Percentiles rank a stretch among this genome's conserved stretches.
phyloP scores from a whole-genome alignment of 2,329 filamentous ascomycete genomes.

The Aspergillus novoparasiticus region DNA sequence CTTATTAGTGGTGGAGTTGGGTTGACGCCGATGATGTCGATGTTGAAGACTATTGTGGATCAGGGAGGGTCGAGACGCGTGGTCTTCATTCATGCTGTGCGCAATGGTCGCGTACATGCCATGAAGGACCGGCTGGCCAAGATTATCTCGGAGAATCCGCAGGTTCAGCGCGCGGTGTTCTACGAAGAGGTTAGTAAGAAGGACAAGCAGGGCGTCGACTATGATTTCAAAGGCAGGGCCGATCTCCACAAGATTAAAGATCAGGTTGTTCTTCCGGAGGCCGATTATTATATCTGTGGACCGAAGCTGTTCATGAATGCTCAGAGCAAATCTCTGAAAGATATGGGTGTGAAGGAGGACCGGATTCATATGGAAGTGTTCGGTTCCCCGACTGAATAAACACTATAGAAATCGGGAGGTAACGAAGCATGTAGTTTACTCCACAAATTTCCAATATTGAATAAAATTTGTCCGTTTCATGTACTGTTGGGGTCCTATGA shows the following conservation, averaged over 20 bases:
- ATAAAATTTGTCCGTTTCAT: neutral
- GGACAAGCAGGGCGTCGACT: slow-evolving; percentile 58
- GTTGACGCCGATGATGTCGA: slow-evolving; percentile 61
- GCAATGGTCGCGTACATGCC: slow-evolving; percentile 49
- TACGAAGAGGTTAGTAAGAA: slow-evolving; percentile 51
- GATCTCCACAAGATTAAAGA: slow-evolving; percentile 59
- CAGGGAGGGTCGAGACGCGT: slow-evolving; percentile 51
- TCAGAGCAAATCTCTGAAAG: slow-evolving; percentile 23
- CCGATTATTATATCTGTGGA: slow-evolving; percentile 73
- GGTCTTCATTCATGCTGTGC: slow-evolving; percentile 62
- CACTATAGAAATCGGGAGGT: neutral
- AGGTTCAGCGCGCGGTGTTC: slow-evolving; percentile 60
- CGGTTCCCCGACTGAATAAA: slow-evolving; percentile 15
- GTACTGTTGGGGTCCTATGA: no score
- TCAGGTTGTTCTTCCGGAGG: slow-evolving; percentile 55
- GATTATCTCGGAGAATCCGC: slow-evolving; percentile 59
- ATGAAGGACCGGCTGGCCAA: slow-evolving; percentile 53
- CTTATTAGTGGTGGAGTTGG: slow-evolving; percentile 65
- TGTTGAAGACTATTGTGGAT: slow-evolving; percentile 56
- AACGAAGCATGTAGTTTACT: neutral
- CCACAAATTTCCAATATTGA: neutral
- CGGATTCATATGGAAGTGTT: slow-evolving; percentile 33
- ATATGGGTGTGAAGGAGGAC: slow-evolving; percentile 23
- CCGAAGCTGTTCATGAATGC: slow-evolving; percentile 67
- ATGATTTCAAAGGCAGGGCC: slow-evolving; percentile 61